phyloP scores from a whole-genome alignment of 495 filamentous ascomycete species.

The Penicillium coffeae region DNA sequence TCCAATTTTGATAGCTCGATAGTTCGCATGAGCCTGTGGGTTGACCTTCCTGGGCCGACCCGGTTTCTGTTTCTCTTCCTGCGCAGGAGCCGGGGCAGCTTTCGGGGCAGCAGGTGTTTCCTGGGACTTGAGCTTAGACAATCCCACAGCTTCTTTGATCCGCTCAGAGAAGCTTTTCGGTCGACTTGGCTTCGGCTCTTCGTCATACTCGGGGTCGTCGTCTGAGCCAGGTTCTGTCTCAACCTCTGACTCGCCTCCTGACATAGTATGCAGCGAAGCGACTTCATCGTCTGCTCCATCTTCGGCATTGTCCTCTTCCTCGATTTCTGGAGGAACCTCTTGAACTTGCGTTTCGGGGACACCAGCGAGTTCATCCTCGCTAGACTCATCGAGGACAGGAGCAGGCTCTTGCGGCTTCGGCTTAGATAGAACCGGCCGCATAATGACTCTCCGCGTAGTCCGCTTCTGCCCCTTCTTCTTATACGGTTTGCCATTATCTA shows the following conservation, averaged over 20 bases:
- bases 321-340: slow-evolving; percentile 3
- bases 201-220: slow-evolving; percentile 31
- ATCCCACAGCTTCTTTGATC: slow-evolving; percentile 41
- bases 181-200: slow-evolving; percentile 16
- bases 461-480: slow-evolving; percentile 95
- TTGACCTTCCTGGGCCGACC: slow-evolving; percentile 63
- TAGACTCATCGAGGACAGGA: slow-evolving; percentile 20
- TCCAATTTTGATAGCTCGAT: slow-evolving; percentile 73
- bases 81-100: slow-evolving; percentile 21
- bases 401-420: slow-evolving; percentile 16
- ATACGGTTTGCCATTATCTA: slow-evolving; percentile 55
- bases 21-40: slow-evolving; percentile 76
- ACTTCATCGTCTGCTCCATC: slow-evolving; percentile 21
- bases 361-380: slow-evolving; percentile 28
- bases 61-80: slow-evolving; percentile 55
- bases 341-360: slow-evolving; percentile 35
- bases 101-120: slow-evolving; percentile 15
- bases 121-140: slow-evolving; percentile 28
- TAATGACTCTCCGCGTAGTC: slow-evolving; percentile 72
- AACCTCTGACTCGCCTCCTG: slow-evolving; percentile 28
- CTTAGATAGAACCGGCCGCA: slow-evolving; percentile 53
- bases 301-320: slow-evolving; percentile 16
- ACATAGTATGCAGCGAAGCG: slow-evolving; percentile 32
- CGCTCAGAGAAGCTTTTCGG: slow-evolving; percentile 44
- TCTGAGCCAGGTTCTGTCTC: slow-evolving; percentile 23